A percentile compares a stretch with the other conserved stretches of the same genome.
phyloP scores from a whole-genome alignment of 805 yeast species.

The Schwanniomyces pseudopolymorphus region DNA sequence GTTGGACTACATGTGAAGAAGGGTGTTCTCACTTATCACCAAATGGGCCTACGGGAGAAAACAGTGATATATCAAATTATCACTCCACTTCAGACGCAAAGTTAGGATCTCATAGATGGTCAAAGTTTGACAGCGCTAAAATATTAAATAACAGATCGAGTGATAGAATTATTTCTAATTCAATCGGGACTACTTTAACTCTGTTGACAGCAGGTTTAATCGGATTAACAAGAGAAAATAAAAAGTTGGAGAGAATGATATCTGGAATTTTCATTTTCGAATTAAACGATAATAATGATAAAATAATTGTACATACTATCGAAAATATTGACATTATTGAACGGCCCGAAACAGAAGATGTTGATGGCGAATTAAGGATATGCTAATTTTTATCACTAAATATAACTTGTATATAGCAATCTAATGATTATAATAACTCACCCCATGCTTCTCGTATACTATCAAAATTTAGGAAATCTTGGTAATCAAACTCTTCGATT shows the following conservation, averaged over 20 bases:
- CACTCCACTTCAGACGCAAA: conserved; percentile 39
- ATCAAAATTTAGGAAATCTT: conserved; percentile 11
- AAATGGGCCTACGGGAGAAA: conserved; percentile 7
- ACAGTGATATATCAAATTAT: conserved; percentile 7
- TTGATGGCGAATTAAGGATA: conserved; percentile 25
- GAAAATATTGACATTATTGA: conserved; percentile 66
- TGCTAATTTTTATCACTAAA: conserved; percentile 15
- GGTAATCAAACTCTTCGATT: conserved; percentile 11
- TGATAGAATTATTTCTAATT: conserved; percentile 5
- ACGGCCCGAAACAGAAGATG: conserved; percentile 26
- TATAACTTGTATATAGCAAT: conserved; percentile 7
- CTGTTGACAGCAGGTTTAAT: conserved; percentile 32
- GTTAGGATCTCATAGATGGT: conserved; percentile 43
- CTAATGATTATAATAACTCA: conserved; percentile 8
- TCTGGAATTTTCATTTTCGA: conserved; percentile 68
- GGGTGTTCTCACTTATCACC: conserved; percentile 48
- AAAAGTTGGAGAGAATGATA: conserved; percentile 39
- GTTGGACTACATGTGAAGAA: conserved; percentile 58
- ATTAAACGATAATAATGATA: conserved; percentile 52
- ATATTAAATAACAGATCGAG: conserved; percentile 9
- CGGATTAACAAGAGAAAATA: conserved; percentile 28
- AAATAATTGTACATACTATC: conserved; percentile 60
- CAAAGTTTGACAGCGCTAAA: conserved; percentile 28
- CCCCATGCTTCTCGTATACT: conserved; percentile 9
- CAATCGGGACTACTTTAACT: conserved; percentile 22